Conservation (phyloP, 2,329 filamentous ascomycete genomes). For the Endothia cerciana region DNA sequence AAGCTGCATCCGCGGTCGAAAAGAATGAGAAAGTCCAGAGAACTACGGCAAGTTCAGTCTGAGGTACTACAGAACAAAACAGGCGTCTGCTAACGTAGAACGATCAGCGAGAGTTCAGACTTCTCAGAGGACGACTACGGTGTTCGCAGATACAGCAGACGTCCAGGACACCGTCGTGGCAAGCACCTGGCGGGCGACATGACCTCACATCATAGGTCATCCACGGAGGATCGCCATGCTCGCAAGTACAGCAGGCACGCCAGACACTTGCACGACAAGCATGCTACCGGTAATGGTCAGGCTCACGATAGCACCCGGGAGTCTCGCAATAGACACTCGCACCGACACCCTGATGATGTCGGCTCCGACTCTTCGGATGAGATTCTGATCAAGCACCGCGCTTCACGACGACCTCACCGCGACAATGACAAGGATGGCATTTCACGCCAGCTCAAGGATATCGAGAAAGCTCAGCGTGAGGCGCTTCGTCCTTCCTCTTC, state of each 20-base stretch:
- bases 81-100: slow-evolving; percentile 4
- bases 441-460: slow-evolving; percentile 15
- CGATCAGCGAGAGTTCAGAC: slow-evolving; percentile 14
- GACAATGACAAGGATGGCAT: slow-evolving; percentile 3
- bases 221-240: slow-evolving; percentile 6
- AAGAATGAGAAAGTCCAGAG: slow-evolving; percentile 15
- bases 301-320: background rate
- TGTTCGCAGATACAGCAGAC: background rate
- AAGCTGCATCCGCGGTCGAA: background rate
- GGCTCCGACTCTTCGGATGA: slow-evolving; percentile 24
- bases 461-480: slow-evolving; percentile 22
- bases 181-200: background rate
- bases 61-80: too few relatives aligned
- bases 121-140: slow-evolving; percentile 2
- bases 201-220: background rate
- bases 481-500: slow-evolving; percentile 19
- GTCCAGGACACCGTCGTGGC: background rate
- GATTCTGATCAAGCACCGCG: slow-evolving; percentile 1
- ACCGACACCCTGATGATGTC: slow-evolving; percentile 4
- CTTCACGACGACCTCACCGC: slow-evolving; percentile 5
- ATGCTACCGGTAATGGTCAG: background rate
- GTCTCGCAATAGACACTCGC: slow-evolving; percentile 6
- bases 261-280: slow-evolving; percentile 3
- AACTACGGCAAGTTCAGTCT: slow-evolving; percentile 5
- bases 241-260: slow-evolving; percentile 20